A percentile compares a stretch with the other conserved stretches of the same genome.
Evolutionary conservation across 169 alveolate genomes (phyloP).

Genomic region (Plasmodium chabaudi): DNA sequence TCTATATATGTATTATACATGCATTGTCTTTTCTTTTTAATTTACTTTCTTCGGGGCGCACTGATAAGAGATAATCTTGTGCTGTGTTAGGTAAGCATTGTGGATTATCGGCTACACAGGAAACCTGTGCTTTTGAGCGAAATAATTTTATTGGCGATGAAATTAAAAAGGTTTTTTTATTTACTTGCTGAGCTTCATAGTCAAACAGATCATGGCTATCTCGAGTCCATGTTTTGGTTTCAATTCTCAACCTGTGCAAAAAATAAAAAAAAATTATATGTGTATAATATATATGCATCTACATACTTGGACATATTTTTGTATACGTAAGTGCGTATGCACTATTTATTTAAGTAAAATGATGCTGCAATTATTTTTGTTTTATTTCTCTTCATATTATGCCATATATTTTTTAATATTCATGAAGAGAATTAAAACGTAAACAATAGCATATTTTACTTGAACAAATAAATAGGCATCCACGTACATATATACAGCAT

Average conservation of each 20-base stretch:
- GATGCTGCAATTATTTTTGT: neutral
- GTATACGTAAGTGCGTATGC: neutral
- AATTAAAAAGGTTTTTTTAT: slow-evolving; percentile 80
- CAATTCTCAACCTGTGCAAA: slow-evolving; percentile 83
- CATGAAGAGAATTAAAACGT: neutral
- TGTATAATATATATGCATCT: neutral
- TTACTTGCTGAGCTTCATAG: slow-evolving; percentile 93
- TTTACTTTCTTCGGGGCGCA: slow-evolving; percentile 70
- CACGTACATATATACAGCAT: neutral
- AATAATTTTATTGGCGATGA: slow-evolving; percentile 73
- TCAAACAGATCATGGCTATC: slow-evolving; percentile 96
- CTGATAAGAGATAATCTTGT: slow-evolving; percentile 69
- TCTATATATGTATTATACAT: neutral
- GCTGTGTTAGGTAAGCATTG: slow-evolving; percentile 64
- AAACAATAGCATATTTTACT: neutral
- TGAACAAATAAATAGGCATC: neutral
- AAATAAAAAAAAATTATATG: slow-evolving; percentile 32
- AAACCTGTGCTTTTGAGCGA: slow-evolving; percentile 73
- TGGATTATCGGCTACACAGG: slow-evolving; percentile 75
- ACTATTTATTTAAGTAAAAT: neutral
- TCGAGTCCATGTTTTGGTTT: slow-evolving; percentile 94
- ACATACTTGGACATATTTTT: neutral
- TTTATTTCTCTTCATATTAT: too few species aligned
- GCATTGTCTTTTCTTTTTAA: neutral
- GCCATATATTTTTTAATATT: too few species aligned